phyloP scores from a whole-genome alignment of 1,284 basidiomycete genomes.

The Pyrrhoderma noxium region DNA sequence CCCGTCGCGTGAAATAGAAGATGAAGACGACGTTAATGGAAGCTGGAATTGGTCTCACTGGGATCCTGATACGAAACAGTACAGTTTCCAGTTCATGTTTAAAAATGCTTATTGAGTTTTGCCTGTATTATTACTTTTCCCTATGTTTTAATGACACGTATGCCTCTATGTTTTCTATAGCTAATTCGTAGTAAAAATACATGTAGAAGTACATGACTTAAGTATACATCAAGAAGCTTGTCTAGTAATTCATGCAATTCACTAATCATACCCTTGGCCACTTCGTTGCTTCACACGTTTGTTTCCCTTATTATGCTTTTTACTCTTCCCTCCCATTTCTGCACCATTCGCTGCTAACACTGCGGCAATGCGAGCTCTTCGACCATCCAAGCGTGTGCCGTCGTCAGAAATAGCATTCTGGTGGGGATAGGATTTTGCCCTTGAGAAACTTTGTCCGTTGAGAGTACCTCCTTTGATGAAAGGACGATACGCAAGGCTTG shows the following conservation, averaged over 20 bases:
- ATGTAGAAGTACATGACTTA: no score
- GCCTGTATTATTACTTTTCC: background rate
- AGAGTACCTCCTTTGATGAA: conserved; percentile 57
- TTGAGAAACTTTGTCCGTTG: conserved; percentile 54
- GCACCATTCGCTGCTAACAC: conserved; percentile 41
- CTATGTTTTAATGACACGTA: no score
- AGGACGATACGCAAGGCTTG: conserved; percentile 47
- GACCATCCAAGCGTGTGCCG: conserved; percentile 51
- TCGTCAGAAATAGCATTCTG: conserved; percentile 74
- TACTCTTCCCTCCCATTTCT: conserved; percentile 36
- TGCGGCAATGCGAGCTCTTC: conserved; percentile 39
- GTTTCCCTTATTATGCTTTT: conserved; percentile 87
- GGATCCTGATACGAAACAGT: conserved; percentile 95
- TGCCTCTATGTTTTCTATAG: no score
- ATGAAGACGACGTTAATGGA: conserved; percentile 82
- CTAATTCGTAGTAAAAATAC: no score
- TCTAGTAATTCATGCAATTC: background rate
- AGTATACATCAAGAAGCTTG: no score
- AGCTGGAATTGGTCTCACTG: conserved; percentile 96
- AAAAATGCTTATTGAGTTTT: conserved; percentile 47
- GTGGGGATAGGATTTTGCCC: conserved; percentile 67
- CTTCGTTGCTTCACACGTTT: conserved; percentile 83
- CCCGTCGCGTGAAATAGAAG: conserved; percentile 94
- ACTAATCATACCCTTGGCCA: conserved; percentile 80
- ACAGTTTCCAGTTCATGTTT: conserved; percentile 94